A percentile compares a stretch with the other conserved stretches of the same genome.
Evolutionary conservation across 129 eudicot species (phyloP).

Genomic region (Smallanthus sonchifolius): DNA sequence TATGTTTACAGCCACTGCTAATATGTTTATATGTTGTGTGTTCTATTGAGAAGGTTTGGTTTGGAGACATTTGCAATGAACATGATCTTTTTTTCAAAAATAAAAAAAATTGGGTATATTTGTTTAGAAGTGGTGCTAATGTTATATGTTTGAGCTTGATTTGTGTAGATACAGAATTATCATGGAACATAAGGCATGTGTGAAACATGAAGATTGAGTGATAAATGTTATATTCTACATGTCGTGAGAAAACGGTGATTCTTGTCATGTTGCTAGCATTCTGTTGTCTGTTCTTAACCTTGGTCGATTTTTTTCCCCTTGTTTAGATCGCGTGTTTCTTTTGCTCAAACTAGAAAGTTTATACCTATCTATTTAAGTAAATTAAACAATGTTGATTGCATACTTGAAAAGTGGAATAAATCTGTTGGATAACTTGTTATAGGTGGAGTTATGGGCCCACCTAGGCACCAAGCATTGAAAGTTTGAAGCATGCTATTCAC

Average conservation of each 20-base stretch:
- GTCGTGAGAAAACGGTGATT: not conserved
- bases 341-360: not conserved
- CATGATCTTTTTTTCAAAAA: not conserved
- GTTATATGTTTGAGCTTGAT: not conserved
- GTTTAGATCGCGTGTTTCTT: not conserved
- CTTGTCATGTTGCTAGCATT: slow-evolving; percentile 5
- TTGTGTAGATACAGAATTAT: not conserved
- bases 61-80: not conserved
- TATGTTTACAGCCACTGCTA: too few relatives aligned
- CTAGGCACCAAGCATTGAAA: not conserved
- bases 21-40: not conserved
- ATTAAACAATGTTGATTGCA: slow-evolving; percentile 1
- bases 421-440: not conserved
- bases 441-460: not conserved
- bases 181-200: not conserved
- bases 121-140: not conserved
- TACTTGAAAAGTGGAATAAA: not conserved
- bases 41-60: not conserved
- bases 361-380: not conserved
- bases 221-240: slow-evolving; percentile 9
- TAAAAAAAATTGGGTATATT: not conserved
- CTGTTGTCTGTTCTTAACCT: not conserved
- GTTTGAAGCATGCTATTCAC: not conserved
- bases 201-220: not conserved
- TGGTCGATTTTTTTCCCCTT: not conserved